Conservation (phyloP, 2,329 filamentous ascomycete species). For the Fusarium abutilonis region DNA sequence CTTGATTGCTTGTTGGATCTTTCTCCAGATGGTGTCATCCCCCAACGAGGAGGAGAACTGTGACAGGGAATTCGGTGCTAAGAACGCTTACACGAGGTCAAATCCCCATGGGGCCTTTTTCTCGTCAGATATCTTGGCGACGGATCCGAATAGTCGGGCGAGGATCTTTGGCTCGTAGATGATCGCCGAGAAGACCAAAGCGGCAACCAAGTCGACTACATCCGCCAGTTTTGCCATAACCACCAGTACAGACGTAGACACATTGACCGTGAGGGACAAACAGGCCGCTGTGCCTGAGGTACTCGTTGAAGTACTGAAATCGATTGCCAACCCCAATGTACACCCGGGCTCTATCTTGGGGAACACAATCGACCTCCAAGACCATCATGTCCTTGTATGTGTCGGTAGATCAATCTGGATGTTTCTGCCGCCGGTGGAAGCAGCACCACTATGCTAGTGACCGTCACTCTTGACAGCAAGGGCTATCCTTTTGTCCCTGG, state of each 20-base stretch:
- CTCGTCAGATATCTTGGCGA: constrained; percentile 58
- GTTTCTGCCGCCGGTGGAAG: constrained; percentile 55
- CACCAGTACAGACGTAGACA: constrained; percentile 56
- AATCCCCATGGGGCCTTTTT: constrained; percentile 56
- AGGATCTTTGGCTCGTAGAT: constrained; percentile 56
- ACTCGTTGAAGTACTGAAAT: constrained; percentile 56
- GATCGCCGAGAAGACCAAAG: constrained; percentile 65
- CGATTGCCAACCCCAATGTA: constrained; percentile 54
- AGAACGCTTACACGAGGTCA: constrained; percentile 60
- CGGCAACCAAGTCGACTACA: constrained; percentile 59
- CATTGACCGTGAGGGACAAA: constrained; percentile 61
- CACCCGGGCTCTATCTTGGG: constrained; percentile 50
- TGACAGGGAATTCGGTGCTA: constrained; percentile 52
- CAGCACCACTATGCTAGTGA: constrained; percentile 62
- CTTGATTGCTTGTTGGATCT: constrained; percentile 49
- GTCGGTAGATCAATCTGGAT: constrained; percentile 58
- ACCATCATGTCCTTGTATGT: constrained; percentile 49
- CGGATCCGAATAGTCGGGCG: constrained; percentile 51
- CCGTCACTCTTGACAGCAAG: constrained; percentile 59
- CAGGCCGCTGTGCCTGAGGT: constrained; percentile 52
- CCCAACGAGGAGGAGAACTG: constrained; percentile 50
- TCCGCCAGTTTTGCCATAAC: constrained; percentile 60
- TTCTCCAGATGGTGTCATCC: constrained; percentile 37
- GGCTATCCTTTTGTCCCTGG: constrained; percentile 52
- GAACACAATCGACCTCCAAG: constrained; percentile 29